Evolutionary conservation across 108 stramenopile species (phyloP).

Genomic region (Stephanodiscus triporus): DNA sequence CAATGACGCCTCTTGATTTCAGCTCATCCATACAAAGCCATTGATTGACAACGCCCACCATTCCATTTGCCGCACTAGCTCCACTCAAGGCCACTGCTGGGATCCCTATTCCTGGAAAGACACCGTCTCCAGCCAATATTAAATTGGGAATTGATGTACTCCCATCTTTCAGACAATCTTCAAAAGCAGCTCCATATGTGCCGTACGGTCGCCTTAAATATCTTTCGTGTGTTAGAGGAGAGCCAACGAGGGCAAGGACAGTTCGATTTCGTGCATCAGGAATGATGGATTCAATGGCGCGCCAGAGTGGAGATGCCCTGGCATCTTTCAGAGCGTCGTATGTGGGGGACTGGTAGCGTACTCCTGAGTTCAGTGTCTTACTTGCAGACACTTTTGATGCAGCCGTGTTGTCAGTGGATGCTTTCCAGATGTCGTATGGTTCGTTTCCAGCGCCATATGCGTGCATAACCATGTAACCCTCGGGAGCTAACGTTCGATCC

Average conservation of each 20-base stretch:
- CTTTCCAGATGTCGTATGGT: conserved; percentile 86
- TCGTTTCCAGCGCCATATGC: conserved; percentile 93
- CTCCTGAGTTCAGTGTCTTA: conserved; percentile 44
- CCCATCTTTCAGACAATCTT: conserved; percentile 84
- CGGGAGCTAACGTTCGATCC: conserved; percentile 80
- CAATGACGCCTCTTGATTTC: conserved; percentile 43
- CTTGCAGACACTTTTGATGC: not conserved
- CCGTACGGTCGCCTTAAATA: conserved; percentile 82
- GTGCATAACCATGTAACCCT: conserved; percentile 89
- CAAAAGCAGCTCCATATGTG: conserved; percentile 88
- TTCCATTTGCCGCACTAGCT: conserved; percentile 86
- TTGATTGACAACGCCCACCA: conserved; percentile 64
- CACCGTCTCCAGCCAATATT: conserved; percentile 73
- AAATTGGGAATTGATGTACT: conserved; percentile 71
- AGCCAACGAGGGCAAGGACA: conserved; percentile 80
- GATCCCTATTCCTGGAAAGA: conserved; percentile 87
- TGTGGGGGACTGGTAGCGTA: conserved; percentile 30
- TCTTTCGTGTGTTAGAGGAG: conserved; percentile 91
- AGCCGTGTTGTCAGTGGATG: not conserved
- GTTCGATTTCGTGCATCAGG: conserved; percentile 82
- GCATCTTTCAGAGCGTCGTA: conserved; percentile 82
- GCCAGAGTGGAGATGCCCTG: conserved; percentile 82
- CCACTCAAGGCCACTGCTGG: conserved; percentile 89
- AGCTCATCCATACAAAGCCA: conserved; percentile 65
- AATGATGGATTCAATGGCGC: conserved; percentile 87